A percentile compares a stretch with the other conserved stretches of the same genome.
These are phyloP conservation scores for Candida caryicola DNA, from an alignment of 805 yeast species.

Conservation along the genomic window DNA sequence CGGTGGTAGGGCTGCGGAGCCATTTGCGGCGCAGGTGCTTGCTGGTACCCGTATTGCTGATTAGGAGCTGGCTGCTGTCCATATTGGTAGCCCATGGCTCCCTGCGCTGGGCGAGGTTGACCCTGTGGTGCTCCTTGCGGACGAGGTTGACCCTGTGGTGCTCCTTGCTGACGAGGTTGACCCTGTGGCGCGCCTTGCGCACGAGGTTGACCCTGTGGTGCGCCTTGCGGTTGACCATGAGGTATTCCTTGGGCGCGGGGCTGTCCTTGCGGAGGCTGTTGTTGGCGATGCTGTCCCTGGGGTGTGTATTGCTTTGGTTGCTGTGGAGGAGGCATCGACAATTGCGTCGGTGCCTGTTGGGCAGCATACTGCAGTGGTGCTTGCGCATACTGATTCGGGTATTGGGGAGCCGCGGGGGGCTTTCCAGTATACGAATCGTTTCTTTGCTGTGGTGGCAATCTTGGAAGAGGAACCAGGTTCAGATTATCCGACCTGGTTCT, in stretches of 20 bases:
- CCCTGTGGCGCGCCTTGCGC: slow-evolving; percentile 22
- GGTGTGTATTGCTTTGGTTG: no score
- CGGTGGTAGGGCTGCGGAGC: slow-evolving; percentile 12
- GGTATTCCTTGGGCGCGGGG: not conserved
- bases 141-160: slow-evolving; percentile 18
- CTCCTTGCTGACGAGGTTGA: slow-evolving; percentile 24
- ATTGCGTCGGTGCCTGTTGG: no score
- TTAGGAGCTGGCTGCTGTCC: slow-evolving; percentile 12
- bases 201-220: slow-evolving; percentile 15
- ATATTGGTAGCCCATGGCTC: slow-evolving; percentile 6
- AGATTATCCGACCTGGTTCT: slow-evolving; percentile 2
- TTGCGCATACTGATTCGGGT: no score
- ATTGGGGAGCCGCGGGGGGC: not conserved
- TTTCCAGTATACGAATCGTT: not conserved
- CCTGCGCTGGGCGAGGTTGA: slow-evolving; percentile 12
- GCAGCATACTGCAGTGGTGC: no score
- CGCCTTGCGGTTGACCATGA: not conserved
- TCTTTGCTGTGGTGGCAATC: slow-evolving; percentile 7
- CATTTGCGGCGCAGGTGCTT: slow-evolving; percentile 12
- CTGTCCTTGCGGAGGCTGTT: not conserved
- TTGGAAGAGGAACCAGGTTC: slow-evolving; percentile 4
- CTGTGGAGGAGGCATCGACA: no score
- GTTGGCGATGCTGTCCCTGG: no score
- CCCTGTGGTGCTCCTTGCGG: slow-evolving; percentile 26
- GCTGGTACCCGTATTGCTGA: slow-evolving; percentile 7